These are phyloP conservation scores for Magnusiomyces fungicola DNA, from an alignment of 1,139 yeast genomes.

Conservation along the genomic window DNA sequence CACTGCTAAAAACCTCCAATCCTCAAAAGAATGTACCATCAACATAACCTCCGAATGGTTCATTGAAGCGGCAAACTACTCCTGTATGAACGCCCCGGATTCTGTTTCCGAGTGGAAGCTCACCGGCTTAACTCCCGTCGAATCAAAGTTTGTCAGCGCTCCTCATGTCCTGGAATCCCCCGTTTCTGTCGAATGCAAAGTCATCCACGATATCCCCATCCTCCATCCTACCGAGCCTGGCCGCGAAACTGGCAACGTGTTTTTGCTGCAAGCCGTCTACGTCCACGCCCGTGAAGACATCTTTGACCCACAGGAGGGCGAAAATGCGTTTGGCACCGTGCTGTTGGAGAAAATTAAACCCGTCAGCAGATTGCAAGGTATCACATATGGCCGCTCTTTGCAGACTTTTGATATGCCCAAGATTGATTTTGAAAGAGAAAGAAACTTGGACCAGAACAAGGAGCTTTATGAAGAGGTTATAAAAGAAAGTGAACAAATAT, in stretches of 20 bases:
- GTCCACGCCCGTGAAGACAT: conserved; percentile 53
- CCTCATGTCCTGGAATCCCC: conserved; percentile 55
- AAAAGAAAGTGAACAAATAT: neutral
- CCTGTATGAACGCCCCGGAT: conserved; percentile 41
- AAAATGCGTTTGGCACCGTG: conserved; percentile 24
- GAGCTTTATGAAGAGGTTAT: neutral
- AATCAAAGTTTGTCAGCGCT: conserved; percentile 42
- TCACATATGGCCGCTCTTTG: conserved; percentile 40
- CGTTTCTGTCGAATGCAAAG: conserved; percentile 50
- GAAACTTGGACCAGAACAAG: neutral
- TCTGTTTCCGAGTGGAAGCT: conserved; percentile 51
- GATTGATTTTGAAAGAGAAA: conserved; percentile 33
- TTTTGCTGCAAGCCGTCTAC: conserved; percentile 47
- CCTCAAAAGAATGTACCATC: conserved; percentile 48
- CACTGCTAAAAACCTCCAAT: conserved; percentile 42
- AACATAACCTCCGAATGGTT: conserved; percentile 57
- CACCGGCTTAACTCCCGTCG: conserved; percentile 45
- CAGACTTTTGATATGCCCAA: conserved; percentile 41
- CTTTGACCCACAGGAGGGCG: conserved; percentile 32
- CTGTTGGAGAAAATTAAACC: conserved; percentile 46
- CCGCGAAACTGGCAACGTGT: conserved; percentile 36
- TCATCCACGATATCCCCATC: conserved; percentile 41
- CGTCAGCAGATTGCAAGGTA: conserved; percentile 50
- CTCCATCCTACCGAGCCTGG: conserved; percentile 40
- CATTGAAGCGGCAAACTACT: conserved; percentile 53